Base-by-base conservation (phyloP, 176 grass and related monocot species). In the Chrysopogon serrulatus region DNA sequence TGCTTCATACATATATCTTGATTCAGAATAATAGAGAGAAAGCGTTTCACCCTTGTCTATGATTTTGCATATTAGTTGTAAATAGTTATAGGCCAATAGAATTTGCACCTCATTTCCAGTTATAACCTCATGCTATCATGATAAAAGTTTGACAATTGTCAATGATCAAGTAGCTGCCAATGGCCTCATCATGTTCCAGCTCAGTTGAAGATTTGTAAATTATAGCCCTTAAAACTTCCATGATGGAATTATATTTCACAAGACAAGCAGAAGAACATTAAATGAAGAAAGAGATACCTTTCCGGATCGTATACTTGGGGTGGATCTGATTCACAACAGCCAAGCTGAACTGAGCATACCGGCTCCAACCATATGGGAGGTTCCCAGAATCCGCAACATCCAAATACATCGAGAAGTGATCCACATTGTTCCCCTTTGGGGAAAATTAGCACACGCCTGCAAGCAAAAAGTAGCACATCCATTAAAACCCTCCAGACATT, bases 401-500 rank as follows among this genome's bases (percentile, higher is more conserved):
- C 84, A 98, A 70, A 87, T 98, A 98, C 93, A 95, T 92, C 1
- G 96, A 98, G 21, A 95, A 85, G 33, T 93, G 85, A 59, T 98
- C 96, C 34, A 98, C 96, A 87, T 98, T 98, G 86, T 98, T 98
- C 51, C 96, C 96, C 84, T 98, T n/a, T 98, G 33, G 96, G 89
- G 45, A 98, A 98, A 82, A 93, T 95, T 44, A 98, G 85, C 82
- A 98, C 93, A 30, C 96, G 86, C 96, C 96, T 98, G 61, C 70
- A 68, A 7, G 24, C 57, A 43, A 68, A 79, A 74, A 10, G 17
- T 2, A 49, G 48, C 33, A 34, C 31, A 18, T 74, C 19, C 1
- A 74, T 79, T 23, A 90, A 72, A 48, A 78, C 73, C 36, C 28
- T 26, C 13, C 5, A 14, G 6, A 34, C 33, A 0, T 34, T 10